phyloP scores from a whole-genome alignment of 108 stramenopile genomes.

The Skeletonema costatum region DNA sequence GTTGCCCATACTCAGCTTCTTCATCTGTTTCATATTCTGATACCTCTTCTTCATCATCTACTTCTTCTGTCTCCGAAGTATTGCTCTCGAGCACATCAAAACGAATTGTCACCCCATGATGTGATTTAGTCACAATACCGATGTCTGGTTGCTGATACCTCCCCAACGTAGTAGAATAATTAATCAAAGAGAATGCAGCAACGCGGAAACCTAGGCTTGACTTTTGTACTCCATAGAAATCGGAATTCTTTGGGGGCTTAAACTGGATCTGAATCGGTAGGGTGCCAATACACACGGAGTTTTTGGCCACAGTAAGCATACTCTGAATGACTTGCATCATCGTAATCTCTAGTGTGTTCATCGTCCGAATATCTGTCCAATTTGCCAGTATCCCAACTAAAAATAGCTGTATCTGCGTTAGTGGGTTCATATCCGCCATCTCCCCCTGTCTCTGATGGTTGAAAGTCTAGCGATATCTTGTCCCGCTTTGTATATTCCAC shows the following conservation, averaged over 20 bases:
- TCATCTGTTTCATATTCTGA: background rate
- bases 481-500: conserved; percentile 3
- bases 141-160: too few species aligned
- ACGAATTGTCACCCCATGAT: background rate
- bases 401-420: background rate
- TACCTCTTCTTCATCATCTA: conserved; percentile 3
- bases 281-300: conserved; percentile 24
- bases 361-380: background rate
- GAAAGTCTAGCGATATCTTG: conserved; percentile 2
- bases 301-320: conserved; percentile 10
- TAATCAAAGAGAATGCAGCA: conserved; percentile 4
- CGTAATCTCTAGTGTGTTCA: background rate
- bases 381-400: conserved; percentile 12
- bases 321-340: background rate
- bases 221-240: conserved; percentile 2
- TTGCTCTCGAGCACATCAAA: conserved; percentile 8
- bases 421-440: conserved; percentile 9
- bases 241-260: background rate
- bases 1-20: conserved; percentile 2
- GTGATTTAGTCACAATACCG: background rate
- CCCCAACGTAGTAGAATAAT: background rate
- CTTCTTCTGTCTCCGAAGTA: conserved; percentile 5
- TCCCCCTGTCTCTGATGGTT: background rate
- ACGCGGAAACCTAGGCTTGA: background rate
- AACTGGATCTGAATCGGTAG: conserved; percentile 7